phyloP scores from a whole-genome alignment of 2,329 filamentous ascomycete species.

The Alternaria postmessia region DNA sequence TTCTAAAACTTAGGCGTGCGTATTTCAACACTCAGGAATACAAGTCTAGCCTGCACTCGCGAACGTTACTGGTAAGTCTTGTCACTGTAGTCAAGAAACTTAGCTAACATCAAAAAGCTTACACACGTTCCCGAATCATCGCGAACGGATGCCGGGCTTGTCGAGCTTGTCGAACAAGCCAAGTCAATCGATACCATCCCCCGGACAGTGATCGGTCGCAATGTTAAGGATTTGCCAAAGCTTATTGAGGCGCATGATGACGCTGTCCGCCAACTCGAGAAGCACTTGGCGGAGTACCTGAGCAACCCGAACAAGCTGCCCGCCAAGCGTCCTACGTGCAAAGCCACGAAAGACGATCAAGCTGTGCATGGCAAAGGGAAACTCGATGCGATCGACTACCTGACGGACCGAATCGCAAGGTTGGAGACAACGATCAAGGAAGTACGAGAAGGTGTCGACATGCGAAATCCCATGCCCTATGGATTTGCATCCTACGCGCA shows the following conservation, averaged over 20 bases:
- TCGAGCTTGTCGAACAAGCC: conserved; percentile 79
- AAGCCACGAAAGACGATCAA: conserved; percentile 77
- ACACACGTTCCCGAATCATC: conserved; percentile 81
- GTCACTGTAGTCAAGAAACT: not conserved
- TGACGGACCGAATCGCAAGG: conserved; percentile 81
- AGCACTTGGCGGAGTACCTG: conserved; percentile 80
- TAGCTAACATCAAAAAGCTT: conserved; percentile 59
- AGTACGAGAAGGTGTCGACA: conserved; percentile 83
- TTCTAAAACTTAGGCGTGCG: conserved; percentile 72
- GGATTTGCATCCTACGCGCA: conserved; percentile 93
- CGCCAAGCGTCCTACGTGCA: conserved; percentile 76
- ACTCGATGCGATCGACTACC: conserved; percentile 92
- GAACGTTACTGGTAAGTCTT: conserved; percentile 61
- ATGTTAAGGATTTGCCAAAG: conserved; percentile 86
- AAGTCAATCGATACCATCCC: conserved; percentile 79
- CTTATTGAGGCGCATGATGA: conserved; percentile 84
- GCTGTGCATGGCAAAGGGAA: conserved; percentile 72
- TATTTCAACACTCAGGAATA: conserved; percentile 91
- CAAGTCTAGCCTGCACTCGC: conserved; percentile 82
- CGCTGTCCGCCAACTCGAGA: conserved; percentile 81
- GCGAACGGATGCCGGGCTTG: conserved; percentile 86
- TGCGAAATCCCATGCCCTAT: conserved; percentile 85
- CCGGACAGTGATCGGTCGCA: conserved; percentile 82
- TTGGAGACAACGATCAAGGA: conserved; percentile 86
- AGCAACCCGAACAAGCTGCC: conserved; percentile 84